phyloP scores from a whole-genome alignment of 441 rosid genomes.

The Erodium trifolium region DNA sequence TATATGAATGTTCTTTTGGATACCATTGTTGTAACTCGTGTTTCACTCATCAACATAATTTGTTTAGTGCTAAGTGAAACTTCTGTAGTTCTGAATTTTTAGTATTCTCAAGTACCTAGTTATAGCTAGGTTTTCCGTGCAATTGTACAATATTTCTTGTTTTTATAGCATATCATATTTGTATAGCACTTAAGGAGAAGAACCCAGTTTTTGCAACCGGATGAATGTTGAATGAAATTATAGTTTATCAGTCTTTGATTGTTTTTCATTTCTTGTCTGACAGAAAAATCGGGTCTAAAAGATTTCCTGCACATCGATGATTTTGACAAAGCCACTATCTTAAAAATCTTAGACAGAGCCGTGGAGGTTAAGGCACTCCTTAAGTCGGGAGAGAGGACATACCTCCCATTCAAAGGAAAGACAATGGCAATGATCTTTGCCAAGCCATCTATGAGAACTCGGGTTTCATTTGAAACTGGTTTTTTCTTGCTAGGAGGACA shows the following conservation, averaged over 20 bases:
- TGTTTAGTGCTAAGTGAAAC: background rate
- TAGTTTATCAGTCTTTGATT: background rate
- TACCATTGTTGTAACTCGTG: background rate
- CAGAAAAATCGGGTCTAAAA: slow-evolving; percentile 45
- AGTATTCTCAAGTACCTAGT: background rate
- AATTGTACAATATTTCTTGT: background rate
- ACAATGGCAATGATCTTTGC: slow-evolving; percentile 97
- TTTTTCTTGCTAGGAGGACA: slow-evolving; percentile 94
- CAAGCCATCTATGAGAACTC: slow-evolving; percentile 93
- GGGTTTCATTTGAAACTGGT: slow-evolving; percentile 94
- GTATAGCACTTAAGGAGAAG: background rate
- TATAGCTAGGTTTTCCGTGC: background rate
- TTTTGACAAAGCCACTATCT: slow-evolving; percentile 73
- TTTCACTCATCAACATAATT: background rate
- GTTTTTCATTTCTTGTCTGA: slow-evolving; percentile 13
- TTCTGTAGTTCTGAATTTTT: background rate
- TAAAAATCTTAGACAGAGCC: slow-evolving; percentile 65
- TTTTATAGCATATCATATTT: background rate
- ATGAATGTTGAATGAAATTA: background rate
- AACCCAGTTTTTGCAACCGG: background rate
- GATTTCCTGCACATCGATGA: slow-evolving; percentile 80
- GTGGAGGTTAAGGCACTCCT: slow-evolving; percentile 68
- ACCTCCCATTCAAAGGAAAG: slow-evolving; percentile 81
- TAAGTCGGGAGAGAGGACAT: slow-evolving; percentile 76
- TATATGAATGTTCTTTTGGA: background rate